Percentiles rank a stretch among this genome's conserved stretches.
phyloP scores from a whole-genome alignment of 768 basidiomycete species.

The Lentinula edodes region DNA sequence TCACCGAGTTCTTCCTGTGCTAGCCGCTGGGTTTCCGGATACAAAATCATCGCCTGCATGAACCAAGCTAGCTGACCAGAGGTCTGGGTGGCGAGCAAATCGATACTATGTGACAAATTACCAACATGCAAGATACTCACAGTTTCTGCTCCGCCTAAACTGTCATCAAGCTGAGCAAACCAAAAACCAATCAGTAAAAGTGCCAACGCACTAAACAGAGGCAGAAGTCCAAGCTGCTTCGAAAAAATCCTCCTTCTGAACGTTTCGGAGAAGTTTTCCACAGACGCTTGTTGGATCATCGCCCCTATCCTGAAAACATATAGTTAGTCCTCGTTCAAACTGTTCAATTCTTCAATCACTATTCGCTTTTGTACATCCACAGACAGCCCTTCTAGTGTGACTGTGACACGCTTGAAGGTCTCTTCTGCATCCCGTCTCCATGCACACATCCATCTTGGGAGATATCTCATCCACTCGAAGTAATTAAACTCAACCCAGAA shows the following conservation, averaged over 20 bases:
- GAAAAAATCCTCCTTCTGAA: not conserved
- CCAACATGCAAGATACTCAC: not conserved
- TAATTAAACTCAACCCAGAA: slow-evolving; percentile 28
- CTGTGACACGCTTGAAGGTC: slow-evolving; percentile 11
- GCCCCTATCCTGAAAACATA: not conserved
- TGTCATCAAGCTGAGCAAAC: not conserved
- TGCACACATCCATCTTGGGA: slow-evolving; percentile 22
- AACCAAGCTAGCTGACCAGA: slow-evolving; percentile 28
- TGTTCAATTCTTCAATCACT: not conserved
- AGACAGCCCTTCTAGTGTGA: slow-evolving; percentile 13
- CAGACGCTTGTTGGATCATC: not conserved
- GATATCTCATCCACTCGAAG: slow-evolving; percentile 17
- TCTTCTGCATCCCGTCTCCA: slow-evolving; percentile 21
- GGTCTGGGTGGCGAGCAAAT: slow-evolving; percentile 26
- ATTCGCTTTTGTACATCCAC: not conserved
- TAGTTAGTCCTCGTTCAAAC: not conserved
- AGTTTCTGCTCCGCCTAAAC: slow-evolving; percentile 1
- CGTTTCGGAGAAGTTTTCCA: not conserved
- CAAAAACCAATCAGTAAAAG: not conserved
- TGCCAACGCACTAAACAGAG: slow-evolving; percentile 6
- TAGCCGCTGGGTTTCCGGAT: slow-evolving; percentile 27
- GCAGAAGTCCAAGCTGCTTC: not conserved
- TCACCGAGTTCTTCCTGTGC: slow-evolving; percentile 28
- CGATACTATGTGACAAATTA: not conserved
- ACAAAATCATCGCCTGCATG: slow-evolving; percentile 27